Conservation (phyloP, 768 basidiomycete species). For the Boletus pseudopeckii region DNA sequence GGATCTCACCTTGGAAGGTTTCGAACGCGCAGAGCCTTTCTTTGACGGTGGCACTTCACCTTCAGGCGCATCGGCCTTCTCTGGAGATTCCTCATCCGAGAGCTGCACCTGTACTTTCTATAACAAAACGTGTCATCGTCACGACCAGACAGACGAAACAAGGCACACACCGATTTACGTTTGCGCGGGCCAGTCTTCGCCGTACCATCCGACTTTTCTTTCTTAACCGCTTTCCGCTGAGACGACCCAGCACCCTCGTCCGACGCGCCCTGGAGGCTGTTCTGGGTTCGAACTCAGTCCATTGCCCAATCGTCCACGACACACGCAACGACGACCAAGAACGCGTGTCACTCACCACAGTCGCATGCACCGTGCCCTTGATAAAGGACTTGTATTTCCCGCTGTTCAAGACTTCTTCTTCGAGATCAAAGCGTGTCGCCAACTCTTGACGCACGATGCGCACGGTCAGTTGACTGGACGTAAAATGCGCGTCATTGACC, state of each 20-base stretch:
- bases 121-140: not conserved
- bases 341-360: slow-evolving; percentile 6
- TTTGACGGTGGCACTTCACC: slow-evolving; percentile 4
- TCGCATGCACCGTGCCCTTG: slow-evolving; percentile 30
- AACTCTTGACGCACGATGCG: slow-evolving; percentile 49
- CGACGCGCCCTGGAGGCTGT: slow-evolving; percentile 3
- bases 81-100: not conserved
- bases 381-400: slow-evolving; percentile 45
- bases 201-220: slow-evolving; percentile 2
- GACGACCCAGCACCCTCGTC: not conserved
- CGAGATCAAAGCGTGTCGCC: slow-evolving; percentile 45
- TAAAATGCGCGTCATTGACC: not conserved
- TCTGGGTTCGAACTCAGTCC: slow-evolving; percentile 4
- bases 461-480: slow-evolving; percentile 37
- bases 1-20: slow-evolving; percentile 10
- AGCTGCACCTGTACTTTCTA: not conserved
- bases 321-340: not conserved
- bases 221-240: slow-evolving; percentile 2
- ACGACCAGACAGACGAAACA: not conserved
- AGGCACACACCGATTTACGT: slow-evolving; percentile 12
- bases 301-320: not conserved
- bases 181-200: slow-evolving; percentile 6
- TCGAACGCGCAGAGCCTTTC: slow-evolving; percentile 8
- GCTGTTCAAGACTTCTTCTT: slow-evolving; percentile 40
- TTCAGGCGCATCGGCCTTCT: slow-evolving; percentile 2